These are phyloP conservation scores for Schizonepeta tenuifolia DNA, from an alignment of 257 asterid species.

Conservation along the genomic window DNA sequence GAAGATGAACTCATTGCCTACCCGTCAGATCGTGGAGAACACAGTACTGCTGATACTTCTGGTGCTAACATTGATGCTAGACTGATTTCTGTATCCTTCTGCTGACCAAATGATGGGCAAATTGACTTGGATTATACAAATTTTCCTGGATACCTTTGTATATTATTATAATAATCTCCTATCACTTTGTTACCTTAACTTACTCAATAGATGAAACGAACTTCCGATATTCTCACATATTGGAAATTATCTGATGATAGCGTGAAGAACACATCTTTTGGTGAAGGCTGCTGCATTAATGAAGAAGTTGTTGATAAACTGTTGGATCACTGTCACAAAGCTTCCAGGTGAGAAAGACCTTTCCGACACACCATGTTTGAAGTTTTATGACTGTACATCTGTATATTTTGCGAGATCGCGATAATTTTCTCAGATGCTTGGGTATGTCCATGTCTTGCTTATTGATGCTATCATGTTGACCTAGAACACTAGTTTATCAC, in stretches of 20 bases:
- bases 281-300: constrained; percentile 44
- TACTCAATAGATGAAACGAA: constrained; percentile 55
- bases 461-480: neutral
- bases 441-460: neutral
- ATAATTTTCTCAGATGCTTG: neutral
- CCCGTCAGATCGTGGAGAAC: constrained; percentile 47
- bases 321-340: constrained; percentile 48
- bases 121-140: neutral
- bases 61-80: constrained; percentile 42
- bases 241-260: constrained; percentile 61
- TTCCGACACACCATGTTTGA: constrained; percentile 2
- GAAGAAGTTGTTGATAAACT: constrained; percentile 66
- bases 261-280: constrained; percentile 32
- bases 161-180: constrained; percentile 6
- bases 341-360: constrained; percentile 30
- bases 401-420: constrained; percentile 6
- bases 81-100: constrained; percentile 71
- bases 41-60: constrained; percentile 31
- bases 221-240: constrained; percentile 50
- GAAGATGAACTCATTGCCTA: constrained; percentile 66
- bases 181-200: constrained; percentile 49
- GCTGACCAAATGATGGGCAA: neutral
- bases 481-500: neutral
- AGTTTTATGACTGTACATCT: neutral
- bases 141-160: constrained; percentile 2